Evolutionary conservation across 306 rosid genomes (phyloP).

Genomic region (Cucumis hystrix): DNA sequence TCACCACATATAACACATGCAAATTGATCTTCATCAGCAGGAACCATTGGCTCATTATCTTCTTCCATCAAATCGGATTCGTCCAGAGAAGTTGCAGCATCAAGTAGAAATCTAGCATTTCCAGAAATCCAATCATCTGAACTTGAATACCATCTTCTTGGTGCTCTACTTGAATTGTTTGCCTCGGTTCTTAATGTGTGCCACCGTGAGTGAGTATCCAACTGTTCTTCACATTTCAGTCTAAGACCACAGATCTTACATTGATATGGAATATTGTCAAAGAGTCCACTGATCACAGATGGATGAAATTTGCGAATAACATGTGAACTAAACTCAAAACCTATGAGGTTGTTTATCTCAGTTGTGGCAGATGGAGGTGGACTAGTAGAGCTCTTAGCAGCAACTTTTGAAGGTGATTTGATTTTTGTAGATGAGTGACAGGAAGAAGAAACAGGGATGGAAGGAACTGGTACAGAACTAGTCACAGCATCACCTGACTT

Average conservation of each 20-base stretch:
- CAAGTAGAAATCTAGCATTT: conserved; percentile 26
- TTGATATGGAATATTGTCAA: conserved; percentile 40
- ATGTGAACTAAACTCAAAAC: conserved; percentile 59
- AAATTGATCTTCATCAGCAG: conserved; percentile 64
- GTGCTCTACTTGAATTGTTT: conserved; percentile 16
- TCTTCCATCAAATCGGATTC: conserved; percentile 9
- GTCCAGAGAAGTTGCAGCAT: conserved; percentile 18
- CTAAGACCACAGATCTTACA: conserved; percentile 51
- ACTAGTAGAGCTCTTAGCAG: conserved; percentile 16
- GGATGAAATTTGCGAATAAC: conserved; percentile 54
- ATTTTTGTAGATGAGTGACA: conserved; percentile 21
- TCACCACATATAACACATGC: conserved; percentile 71
- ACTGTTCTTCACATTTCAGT: conserved; percentile 37
- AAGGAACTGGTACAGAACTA: conserved; percentile 30
- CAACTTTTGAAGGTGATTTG: conserved; percentile 20
- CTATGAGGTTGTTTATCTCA: conserved; percentile 37
- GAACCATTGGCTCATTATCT: conserved; percentile 36
- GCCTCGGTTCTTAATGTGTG: conserved; percentile 39
- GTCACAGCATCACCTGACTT: conserved; percentile 18
- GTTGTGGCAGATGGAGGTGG: conserved; percentile 25
- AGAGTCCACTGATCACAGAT: conserved; percentile 43
- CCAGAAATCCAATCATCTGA: conserved; percentile 43
- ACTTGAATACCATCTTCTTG: conserved; percentile 62
- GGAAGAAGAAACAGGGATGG: conserved; percentile 28
- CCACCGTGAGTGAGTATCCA: conserved; percentile 62